These are phyloP conservation scores for Turritis glabra DNA, from an alignment of 345 rosid genomes.

Conservation along the genomic window DNA sequence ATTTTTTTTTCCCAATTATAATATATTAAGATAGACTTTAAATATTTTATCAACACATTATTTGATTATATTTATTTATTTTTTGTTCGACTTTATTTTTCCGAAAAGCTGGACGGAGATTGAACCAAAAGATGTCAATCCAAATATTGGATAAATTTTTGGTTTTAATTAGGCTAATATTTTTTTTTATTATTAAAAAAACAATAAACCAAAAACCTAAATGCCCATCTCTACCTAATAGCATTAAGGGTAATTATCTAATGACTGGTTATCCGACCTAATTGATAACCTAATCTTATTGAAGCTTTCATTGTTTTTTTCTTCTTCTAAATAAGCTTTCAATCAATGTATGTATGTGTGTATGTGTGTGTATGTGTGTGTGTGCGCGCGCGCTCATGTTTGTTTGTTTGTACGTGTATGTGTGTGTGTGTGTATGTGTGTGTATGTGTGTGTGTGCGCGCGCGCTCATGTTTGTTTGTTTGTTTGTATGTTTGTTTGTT, in stretches of 20 bases:
- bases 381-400: too few relatives aligned
- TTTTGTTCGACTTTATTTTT: too few relatives aligned
- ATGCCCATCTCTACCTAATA: too few relatives aligned
- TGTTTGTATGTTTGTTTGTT: conserved; percentile 5
- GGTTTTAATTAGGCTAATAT: background rate
- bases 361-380: too few relatives aligned
- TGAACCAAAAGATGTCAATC: background rate
- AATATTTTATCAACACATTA: background rate
- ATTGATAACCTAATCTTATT: background rate
- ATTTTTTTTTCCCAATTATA: background rate
- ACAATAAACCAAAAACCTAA: too few relatives aligned
- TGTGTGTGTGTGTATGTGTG: too few relatives aligned
- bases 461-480: background rate
- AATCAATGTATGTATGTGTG: background rate
- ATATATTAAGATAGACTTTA: background rate
- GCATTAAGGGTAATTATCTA: too few relatives aligned
- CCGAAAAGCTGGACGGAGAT: too few relatives aligned
- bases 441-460: too few relatives aligned
- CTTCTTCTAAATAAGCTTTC: background rate
- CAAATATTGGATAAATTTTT: background rate
- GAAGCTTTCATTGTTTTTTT: background rate
- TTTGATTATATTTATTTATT: too few relatives aligned
- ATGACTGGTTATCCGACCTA: background rate
- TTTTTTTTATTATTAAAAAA: too few relatives aligned
- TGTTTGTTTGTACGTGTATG: conserved; percentile 2